Evolutionary conservation across 1,284 basidiomycete genomes (phyloP).

Genomic region (Malassezia brasiliensis): DNA sequence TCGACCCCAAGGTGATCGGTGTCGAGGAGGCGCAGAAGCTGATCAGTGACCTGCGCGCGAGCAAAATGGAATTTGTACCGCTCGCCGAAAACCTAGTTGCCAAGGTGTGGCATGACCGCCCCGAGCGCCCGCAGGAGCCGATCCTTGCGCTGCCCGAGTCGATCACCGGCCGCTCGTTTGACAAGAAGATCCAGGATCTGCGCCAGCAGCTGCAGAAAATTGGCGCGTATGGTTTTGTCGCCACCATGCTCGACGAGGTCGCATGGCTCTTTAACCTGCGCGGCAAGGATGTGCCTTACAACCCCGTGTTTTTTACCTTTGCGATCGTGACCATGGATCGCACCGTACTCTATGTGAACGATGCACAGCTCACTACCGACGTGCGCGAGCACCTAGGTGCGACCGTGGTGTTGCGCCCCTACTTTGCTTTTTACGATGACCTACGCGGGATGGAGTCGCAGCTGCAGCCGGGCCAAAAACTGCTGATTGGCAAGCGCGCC

Average conservation of each 20-base stretch:
- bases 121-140: constrained; percentile 61
- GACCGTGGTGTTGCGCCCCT: constrained; percentile 62
- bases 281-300: constrained; percentile 83
- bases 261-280: constrained; percentile 81
- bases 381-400: constrained; percentile 56
- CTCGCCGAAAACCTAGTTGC: constrained; percentile 70
- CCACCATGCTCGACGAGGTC: constrained; percentile 45
- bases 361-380: constrained; percentile 56
- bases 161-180: constrained; percentile 54
- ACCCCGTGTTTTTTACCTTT: constrained; percentile 87
- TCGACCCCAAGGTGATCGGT: constrained; percentile 37
- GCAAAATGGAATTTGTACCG: constrained; percentile 22
- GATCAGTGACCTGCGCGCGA: constrained; percentile 21
- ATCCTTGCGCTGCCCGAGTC: constrained; percentile 64
- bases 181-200: constrained; percentile 35
- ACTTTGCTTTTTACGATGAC: constrained; percentile 50
- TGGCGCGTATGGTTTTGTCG: constrained; percentile 33
- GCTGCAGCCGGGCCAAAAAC: constrained; percentile 25
- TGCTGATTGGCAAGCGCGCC: constrained; percentile 40
- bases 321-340: constrained; percentile 63
- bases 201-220: constrained; percentile 34
- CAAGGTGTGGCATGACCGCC: constrained; percentile 66
- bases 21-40: constrained; percentile 44
- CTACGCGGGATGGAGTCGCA: constrained; percentile 23
- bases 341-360: constrained; percentile 66